Evolutionary conservation across 83 land plant genomes (phyloP).

Genomic region (Larix sibirica): DNA sequence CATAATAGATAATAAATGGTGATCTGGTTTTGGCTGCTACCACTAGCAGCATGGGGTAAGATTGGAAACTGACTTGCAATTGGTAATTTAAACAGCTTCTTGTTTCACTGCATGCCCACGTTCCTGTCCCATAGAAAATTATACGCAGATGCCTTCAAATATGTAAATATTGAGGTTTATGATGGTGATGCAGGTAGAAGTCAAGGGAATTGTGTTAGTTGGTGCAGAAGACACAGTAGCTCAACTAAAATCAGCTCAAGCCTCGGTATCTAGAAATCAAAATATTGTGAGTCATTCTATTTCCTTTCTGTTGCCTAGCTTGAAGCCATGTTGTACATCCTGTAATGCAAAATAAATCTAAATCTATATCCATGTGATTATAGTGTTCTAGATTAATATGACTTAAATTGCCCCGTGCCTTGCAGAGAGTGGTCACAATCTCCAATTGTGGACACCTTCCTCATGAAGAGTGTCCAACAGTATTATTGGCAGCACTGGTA

Average conservation of each 20-base stretch:
- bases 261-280: slow-evolving; percentile 26
- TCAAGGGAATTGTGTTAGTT: slow-evolving; percentile 37
- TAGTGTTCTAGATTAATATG: neutral
- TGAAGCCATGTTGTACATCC: neutral
- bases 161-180: neutral
- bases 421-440: neutral
- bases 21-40: neutral
- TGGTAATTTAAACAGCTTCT: neutral
- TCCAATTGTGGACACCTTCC: slow-evolving; percentile 19
- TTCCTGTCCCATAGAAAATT: neutral
- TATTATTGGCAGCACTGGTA: slow-evolving; percentile 3
- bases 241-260: slow-evolving; percentile 30
- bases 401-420: neutral
- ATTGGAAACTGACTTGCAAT: neutral
- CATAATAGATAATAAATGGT: neutral
- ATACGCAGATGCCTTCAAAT: neutral
- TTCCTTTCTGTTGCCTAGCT: neutral
- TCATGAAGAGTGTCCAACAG: slow-evolving; percentile 25
- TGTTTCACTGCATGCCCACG: neutral
- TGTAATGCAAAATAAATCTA: neutral
- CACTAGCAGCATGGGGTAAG: neutral
- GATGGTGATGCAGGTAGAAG: slow-evolving; percentile 26
- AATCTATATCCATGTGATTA: neutral
- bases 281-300: slow-evolving; percentile 20
- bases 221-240: slow-evolving; percentile 30